Base-by-base conservation (phyloP, 495 filamentous ascomycete genomes). In the Hypoxylon crocopeplum region DNA sequence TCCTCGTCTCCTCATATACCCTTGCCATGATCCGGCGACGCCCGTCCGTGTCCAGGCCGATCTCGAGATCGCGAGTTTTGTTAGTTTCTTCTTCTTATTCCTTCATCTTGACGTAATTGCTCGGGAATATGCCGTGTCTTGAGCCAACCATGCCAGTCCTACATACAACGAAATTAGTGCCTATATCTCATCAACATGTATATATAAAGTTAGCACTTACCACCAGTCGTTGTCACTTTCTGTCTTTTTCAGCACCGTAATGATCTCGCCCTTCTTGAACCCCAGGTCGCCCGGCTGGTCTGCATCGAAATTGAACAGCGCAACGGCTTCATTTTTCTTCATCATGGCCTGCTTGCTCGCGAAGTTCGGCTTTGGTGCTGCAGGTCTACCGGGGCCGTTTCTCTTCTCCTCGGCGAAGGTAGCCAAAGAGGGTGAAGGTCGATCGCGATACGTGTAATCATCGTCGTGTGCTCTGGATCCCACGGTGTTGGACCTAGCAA, bases 181-280 rank as follows among this genome's bases (percentile, higher is more conserved):
- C 53, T 32, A 38, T 15, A 4, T 3, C 6, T 7, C n/a, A n/a
- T 1, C 8, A 8, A 3, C 24, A 27, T 27, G 24, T 47, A 34
- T n/a, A 21, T 8, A 16, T n/a, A 29, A 27, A 6, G 32, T 8
- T 7, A 48, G 13, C 22, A 79, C 81, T 67, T 77, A 90, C 92
- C 92, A 97, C 84, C 93, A 95, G 72, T 96, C 92, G 7, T 86
- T 87, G 56, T 88, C 88, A 59, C 84, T 92, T 0, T 98, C 91
- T n/a, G 94, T 97, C 69, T 90, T 88, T 77, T 98, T 98, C 15
- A 93, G 73, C 50, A 98, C 94, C n/a, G 93, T 97, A 60, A 98
- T 97, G 42, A 98, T 76, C 27, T 98, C 94, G 15, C 94, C 94
- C 79, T 98, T 98, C 79, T 95, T 96, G 79, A 98, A 98, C 0